These are phyloP conservation scores for Cryphonectria carpinicola DNA, from an alignment of 2,329 filamentous ascomycete species.

Conservation along the genomic window DNA sequence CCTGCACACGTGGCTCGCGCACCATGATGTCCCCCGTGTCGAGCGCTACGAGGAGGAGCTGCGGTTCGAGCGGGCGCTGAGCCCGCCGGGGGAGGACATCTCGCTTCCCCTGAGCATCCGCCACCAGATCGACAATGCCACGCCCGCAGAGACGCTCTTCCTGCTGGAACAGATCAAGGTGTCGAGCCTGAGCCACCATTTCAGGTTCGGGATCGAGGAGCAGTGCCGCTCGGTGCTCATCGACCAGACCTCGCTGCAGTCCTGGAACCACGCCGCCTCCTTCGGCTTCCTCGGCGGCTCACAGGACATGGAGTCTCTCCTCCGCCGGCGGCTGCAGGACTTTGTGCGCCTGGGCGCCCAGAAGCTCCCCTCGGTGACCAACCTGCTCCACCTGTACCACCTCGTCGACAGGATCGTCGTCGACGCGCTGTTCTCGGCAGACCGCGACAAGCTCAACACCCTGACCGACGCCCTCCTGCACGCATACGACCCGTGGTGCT, in stretches of 20 bases:
- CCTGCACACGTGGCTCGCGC: conserved; percentile 44
- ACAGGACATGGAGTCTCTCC: conserved; percentile 35
- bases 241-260: conserved; percentile 33
- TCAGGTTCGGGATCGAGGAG: conserved; percentile 35
- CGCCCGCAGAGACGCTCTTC: conserved; percentile 38
- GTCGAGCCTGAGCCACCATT: conserved; percentile 32
- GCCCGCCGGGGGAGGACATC: not conserved
- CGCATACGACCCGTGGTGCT: conserved; percentile 36
- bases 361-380: conserved; percentile 31
- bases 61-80: conserved; percentile 33
- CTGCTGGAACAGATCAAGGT: conserved; percentile 39
- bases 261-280: conserved; percentile 37
- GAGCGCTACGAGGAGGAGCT: conserved; percentile 40
- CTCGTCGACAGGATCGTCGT: conserved; percentile 35
- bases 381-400: conserved; percentile 34
- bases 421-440: conserved; percentile 38
- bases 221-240: conserved; percentile 36
- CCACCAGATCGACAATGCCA: conserved; percentile 35
- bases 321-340: conserved; percentile 35
- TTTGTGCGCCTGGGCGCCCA: conserved; percentile 35
- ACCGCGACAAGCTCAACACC: conserved; percentile 39
- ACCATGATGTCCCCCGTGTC: conserved; percentile 39
- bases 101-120: conserved; percentile 37
- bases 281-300: conserved; percentile 34
- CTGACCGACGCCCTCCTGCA: conserved; percentile 43